Conservation (phyloP, 768 basidiomycete species). For the Lactifluus hygrophoroides region DNA sequence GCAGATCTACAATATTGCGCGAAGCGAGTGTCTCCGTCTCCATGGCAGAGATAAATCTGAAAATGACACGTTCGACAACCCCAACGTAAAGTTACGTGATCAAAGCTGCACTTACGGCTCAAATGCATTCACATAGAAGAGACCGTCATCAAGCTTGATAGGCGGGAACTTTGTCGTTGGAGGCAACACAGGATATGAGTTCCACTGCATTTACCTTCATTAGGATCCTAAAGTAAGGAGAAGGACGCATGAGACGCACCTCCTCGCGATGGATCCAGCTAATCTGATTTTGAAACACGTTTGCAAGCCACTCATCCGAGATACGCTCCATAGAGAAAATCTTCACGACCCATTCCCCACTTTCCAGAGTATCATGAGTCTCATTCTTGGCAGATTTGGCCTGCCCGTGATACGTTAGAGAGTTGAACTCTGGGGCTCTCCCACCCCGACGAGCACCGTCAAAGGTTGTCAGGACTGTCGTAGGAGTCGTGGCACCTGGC, state of each 20-base stretch:
- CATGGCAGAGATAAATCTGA: conserved; percentile 83
- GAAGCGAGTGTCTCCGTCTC: conserved; percentile 84
- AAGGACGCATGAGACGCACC: conserved; percentile 29
- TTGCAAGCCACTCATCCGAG: conserved; percentile 59
- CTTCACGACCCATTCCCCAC: conserved; percentile 65
- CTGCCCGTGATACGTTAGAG: conserved; percentile 58
- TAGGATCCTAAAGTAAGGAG: conserved; percentile 3
- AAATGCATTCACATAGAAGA: conserved; percentile 89
- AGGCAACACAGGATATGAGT: conserved; percentile 67
- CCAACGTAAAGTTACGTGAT: too few species aligned
- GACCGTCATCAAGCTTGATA: conserved; percentile 62
- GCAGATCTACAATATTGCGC: conserved; percentile 73
- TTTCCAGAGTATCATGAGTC: conserved; percentile 14
- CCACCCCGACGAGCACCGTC: conserved; percentile 48
- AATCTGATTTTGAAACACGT: conserved; percentile 56
- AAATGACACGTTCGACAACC: not conserved
- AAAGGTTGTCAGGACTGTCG: conserved; percentile 64
- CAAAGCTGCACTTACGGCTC: conserved; percentile 56
- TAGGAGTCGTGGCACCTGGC: conserved; percentile 39
- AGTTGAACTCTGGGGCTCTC: conserved; percentile 74
- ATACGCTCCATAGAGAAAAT: conserved; percentile 69
- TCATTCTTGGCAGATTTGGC: conserved; percentile 33
- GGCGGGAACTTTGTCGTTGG: conserved; percentile 66
- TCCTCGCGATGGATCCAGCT: conserved; percentile 81
- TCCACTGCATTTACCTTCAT: conserved; percentile 44